A percentile compares a stretch with the other conserved stretches of the same genome.
These are phyloP conservation scores for Sporisorium reilianum DNA, from an alignment of 1,284 basidiomycete genomes.

Conservation along the genomic window DNA sequence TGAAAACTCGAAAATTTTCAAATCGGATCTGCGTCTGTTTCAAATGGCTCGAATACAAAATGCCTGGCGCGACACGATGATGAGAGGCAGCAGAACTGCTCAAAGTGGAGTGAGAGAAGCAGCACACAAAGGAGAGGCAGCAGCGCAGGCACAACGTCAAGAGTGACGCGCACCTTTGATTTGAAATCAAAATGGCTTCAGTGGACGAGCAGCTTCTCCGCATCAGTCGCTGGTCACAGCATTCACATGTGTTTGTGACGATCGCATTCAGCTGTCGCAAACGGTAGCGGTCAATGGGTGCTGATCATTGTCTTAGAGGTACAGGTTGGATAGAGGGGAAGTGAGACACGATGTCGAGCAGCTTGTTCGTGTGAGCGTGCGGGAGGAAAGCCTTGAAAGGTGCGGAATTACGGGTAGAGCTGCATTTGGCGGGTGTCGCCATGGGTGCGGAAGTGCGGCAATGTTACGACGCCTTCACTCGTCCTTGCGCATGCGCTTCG, in stretches of 20 bases:
- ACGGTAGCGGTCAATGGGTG: too few species aligned
- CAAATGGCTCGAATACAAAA: slow-evolving; percentile 12
- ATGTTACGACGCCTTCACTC: background rate
- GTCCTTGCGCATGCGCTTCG: slow-evolving; percentile 28
- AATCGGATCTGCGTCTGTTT: slow-evolving; percentile 15
- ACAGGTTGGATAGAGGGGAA: background rate
- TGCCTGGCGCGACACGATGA: slow-evolving; percentile 8
- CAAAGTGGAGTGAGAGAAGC: background rate
- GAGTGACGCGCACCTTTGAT: slow-evolving; percentile 9
- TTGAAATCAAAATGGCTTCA: slow-evolving; percentile 32
- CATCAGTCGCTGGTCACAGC: too few species aligned
- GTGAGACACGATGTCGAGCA: too few species aligned
- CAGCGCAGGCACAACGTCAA: background rate
- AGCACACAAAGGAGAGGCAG: background rate
- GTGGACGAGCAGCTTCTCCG: slow-evolving; percentile 11
- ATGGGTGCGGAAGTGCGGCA: slow-evolving; percentile 2
- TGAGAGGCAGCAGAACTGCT: background rate
- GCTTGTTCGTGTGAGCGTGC: background rate
- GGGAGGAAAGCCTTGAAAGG: background rate
- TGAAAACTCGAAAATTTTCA: slow-evolving; percentile 14
- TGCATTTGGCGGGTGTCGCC: slow-evolving; percentile 9
- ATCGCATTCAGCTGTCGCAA: too few species aligned
- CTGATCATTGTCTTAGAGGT: background rate
- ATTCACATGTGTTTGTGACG: too few species aligned
- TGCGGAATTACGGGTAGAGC: too few species aligned